These are phyloP conservation scores for Acrasis kona DNA, from an alignment of 78 protist genomes.

Conservation along the genomic window DNA sequence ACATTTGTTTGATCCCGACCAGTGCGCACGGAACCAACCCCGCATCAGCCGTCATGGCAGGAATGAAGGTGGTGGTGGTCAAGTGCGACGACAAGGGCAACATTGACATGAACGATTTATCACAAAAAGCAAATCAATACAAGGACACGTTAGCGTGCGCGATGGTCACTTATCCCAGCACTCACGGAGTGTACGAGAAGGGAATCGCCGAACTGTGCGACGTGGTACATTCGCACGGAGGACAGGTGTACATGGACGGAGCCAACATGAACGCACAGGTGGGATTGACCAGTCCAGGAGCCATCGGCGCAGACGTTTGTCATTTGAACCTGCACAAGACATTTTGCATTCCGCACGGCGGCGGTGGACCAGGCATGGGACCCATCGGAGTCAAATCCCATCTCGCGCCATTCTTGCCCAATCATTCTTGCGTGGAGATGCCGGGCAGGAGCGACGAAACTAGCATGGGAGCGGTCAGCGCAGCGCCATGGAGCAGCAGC, in stretches of 20 bases:
- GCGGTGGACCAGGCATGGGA: slow-evolving; percentile 99
- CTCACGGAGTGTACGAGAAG: slow-evolving; percentile 95
- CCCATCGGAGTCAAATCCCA: slow-evolving; percentile 86
- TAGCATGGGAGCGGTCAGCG: slow-evolving; percentile 51
- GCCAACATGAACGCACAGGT: slow-evolving; percentile 97
- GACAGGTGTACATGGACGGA: slow-evolving; percentile 96
- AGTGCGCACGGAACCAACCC: slow-evolving; percentile 99
- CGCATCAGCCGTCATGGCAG: slow-evolving; percentile 87
- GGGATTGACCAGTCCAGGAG: slow-evolving; percentile 86
- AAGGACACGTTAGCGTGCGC: slow-evolving; percentile 68
- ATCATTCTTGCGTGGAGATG: not conserved
- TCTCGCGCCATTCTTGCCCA: slow-evolving; percentile 70
- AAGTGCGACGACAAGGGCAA: slow-evolving; percentile 69
- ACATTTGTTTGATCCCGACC: slow-evolving; percentile 91
- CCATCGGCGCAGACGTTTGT: slow-evolving; percentile 94
- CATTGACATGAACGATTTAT: slow-evolving; percentile 70
- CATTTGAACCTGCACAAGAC: slow-evolving; percentile 98
- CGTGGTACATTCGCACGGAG: slow-evolving; percentile 78
- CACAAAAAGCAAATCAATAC: slow-evolving; percentile 57
- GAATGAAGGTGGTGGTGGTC: slow-evolving; percentile 52
- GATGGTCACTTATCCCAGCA: slow-evolving; percentile 94
- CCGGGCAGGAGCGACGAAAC: not conserved
- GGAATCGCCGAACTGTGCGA: slow-evolving; percentile 62
- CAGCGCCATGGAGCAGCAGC: slow-evolving; percentile 82
- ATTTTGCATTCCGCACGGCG: slow-evolving; percentile 97